Percentiles rank a stretch among this genome's conserved stretches.
phyloP scores from a whole-genome alignment of 768 basidiomycete genomes.

The Dacryopinax primogenitus region DNA sequence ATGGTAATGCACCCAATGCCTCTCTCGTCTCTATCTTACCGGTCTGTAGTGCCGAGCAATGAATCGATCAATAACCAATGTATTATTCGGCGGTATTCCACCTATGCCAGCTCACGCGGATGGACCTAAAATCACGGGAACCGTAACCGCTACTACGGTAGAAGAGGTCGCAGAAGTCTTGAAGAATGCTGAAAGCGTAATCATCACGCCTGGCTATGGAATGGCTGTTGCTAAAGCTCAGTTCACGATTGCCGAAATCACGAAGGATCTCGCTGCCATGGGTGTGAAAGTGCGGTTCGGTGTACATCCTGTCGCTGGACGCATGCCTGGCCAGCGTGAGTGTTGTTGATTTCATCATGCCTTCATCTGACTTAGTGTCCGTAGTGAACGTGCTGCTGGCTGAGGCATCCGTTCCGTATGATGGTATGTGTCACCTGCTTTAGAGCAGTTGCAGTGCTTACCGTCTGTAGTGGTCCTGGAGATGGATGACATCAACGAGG shows the following conservation, averaged over 20 bases:
- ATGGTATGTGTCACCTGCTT: slow-evolving; percentile 40
- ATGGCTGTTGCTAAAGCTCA: slow-evolving; percentile 91
- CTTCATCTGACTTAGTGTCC: background rate
- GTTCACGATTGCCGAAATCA: slow-evolving; percentile 60
- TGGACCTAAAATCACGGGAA: slow-evolving; percentile 66
- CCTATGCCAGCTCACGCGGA: slow-evolving; percentile 34
- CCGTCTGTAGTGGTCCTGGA: slow-evolving; percentile 59
- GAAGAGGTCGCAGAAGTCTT: slow-evolving; percentile 74
- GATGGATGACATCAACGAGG: slow-evolving; percentile 93
- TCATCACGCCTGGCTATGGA: slow-evolving; percentile 62
- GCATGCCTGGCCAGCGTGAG: slow-evolving; percentile 78
- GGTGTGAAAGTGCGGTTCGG: slow-evolving; percentile 49
- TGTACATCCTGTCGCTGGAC: slow-evolving; percentile 72
- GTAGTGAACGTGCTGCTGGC: slow-evolving; percentile 65
- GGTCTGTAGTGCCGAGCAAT: slow-evolving; percentile 66
- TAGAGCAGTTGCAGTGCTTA: background rate
- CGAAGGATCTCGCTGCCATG: slow-evolving; percentile 53
- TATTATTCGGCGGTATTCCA: slow-evolving; percentile 77
- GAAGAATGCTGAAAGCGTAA: slow-evolving; percentile 68
- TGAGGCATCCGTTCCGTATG: slow-evolving; percentile 81
- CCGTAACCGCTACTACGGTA: slow-evolving; percentile 52
- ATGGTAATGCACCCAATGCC: slow-evolving; percentile 44
- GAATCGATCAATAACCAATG: slow-evolving; percentile 77
- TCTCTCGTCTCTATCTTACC: slow-evolving; percentile 8
- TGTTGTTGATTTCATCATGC: background rate